phyloP scores from a whole-genome alignment of 1,284 basidiomycete species.

The Malassezia caprae region DNA sequence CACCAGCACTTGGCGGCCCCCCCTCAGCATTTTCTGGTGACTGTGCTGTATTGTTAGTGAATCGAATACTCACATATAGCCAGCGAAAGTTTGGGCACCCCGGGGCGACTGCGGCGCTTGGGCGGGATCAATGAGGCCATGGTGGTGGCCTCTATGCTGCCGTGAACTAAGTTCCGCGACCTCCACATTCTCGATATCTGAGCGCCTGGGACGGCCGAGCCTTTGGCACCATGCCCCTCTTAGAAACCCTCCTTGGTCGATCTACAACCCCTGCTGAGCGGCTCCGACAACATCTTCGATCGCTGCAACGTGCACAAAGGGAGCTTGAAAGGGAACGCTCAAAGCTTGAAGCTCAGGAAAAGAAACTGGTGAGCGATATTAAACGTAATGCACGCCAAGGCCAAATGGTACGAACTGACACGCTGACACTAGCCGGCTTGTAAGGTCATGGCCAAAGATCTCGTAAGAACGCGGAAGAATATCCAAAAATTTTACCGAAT shows the following conservation, averaged over 20 bases:
- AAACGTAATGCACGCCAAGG: conserved; percentile 91
- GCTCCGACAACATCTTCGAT: conserved; percentile 86
- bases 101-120: conserved; percentile 30
- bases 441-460: conserved; percentile 98
- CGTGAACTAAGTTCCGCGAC: neutral
- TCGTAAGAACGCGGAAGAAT: conserved; percentile 87
- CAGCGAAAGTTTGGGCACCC: conserved; percentile 11
- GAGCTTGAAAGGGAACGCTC: conserved; percentile 89
- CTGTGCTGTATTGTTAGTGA: neutral
- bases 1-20: neutral
- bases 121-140: conserved; percentile 44
- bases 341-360: conserved; percentile 78
- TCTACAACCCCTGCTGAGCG: conserved; percentile 90
- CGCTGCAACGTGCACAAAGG: conserved; percentile 87
- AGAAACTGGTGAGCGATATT: conserved; percentile 63
- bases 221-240: conserved; percentile 17
- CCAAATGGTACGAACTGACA: conserved; percentile 64
- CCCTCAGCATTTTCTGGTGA: neutral
- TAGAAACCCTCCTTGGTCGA: conserved; percentile 61
- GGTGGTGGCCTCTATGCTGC: no score
- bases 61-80: conserved; percentile 9
- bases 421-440: conserved; percentile 51
- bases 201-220: neutral
- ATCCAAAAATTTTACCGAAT: conserved; percentile 98
- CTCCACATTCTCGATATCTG: neutral